These are phyloP conservation scores for Claviceps lovelessii DNA, from an alignment of 2,329 filamentous ascomycete species.

Conservation along the genomic window DNA sequence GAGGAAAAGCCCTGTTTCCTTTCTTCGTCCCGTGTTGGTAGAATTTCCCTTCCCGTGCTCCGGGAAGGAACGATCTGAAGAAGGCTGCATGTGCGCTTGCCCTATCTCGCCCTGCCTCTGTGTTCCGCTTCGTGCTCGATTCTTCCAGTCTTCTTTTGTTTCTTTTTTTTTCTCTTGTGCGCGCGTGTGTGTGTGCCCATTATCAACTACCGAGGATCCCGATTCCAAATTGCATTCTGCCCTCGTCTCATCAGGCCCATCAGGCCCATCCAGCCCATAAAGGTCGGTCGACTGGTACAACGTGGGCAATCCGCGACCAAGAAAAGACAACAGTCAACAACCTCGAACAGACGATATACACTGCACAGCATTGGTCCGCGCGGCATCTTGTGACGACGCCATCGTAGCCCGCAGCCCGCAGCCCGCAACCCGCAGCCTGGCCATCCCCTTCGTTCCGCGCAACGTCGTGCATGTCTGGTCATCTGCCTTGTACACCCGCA, in stretches of 20 bases:
- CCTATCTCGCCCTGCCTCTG: background rate
- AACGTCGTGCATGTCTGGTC: background rate
- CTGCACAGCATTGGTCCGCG: background rate
- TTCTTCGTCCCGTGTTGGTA: background rate
- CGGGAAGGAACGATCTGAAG: background rate
- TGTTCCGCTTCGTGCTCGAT: background rate
- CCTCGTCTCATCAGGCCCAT: background rate
- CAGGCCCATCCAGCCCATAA: background rate
- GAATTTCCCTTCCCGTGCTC: background rate
- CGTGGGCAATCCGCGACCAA: background rate
- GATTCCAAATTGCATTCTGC: background rate
- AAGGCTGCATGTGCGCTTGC: background rate
- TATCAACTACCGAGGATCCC: background rate
- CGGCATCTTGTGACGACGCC: constrained; percentile 4
- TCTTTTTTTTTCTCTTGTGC: background rate
- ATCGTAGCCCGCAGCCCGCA: background rate
- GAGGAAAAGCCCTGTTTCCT: background rate
- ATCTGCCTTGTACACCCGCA: constrained; percentile 5
- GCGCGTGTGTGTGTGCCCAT: too few relatives aligned
- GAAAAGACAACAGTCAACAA: background rate
- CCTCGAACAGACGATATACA: background rate
- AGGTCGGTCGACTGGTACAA: background rate
- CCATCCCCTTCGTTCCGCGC: background rate
- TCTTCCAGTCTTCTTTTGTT: background rate
- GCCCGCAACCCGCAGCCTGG: background rate